Evolutionary conservation across 352 stramenopile genomes (phyloP).

Genomic region (Pilasporangium apinafurcum): DNA sequence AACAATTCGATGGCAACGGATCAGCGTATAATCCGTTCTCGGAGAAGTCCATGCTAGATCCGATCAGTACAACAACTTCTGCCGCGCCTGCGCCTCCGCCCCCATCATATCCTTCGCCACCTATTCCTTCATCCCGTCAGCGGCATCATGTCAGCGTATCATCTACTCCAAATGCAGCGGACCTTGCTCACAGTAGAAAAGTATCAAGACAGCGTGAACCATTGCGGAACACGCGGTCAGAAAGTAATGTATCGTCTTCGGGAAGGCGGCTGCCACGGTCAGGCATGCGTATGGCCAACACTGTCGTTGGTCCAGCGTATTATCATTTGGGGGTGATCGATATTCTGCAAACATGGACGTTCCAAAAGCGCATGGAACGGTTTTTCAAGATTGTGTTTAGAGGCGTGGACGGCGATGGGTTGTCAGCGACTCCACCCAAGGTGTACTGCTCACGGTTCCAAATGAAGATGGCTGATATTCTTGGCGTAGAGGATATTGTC

Average conservation of each 20-base stretch:
- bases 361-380: constrained; percentile 82
- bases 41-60: constrained; percentile 63
- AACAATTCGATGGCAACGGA: constrained; percentile 1
- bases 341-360: constrained; percentile 88
- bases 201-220: constrained; percentile 42
- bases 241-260: constrained; percentile 70
- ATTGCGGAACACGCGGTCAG: constrained; percentile 30
- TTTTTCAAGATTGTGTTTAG: constrained; percentile 87
- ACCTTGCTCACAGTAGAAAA: constrained; percentile 29
- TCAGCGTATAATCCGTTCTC: constrained; percentile 55
- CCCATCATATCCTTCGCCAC: neutral
- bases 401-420: constrained; percentile 65
- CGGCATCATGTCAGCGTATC: constrained; percentile 68
- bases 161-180: constrained; percentile 22
- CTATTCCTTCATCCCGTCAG: neutral
- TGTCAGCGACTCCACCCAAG: constrained; percentile 81
- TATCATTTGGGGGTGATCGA: constrained; percentile 90
- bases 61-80: too few relatives aligned
- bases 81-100: too few relatives aligned
- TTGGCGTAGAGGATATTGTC: constrained; percentile 71
- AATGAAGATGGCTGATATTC: constrained; percentile 81
- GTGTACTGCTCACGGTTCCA: constrained; percentile 85
- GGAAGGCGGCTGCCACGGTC: constrained; percentile 62
- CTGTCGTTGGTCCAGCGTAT: constrained; percentile 81
- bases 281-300: constrained; percentile 82